These are phyloP conservation scores for Asterionellopsis glacialis DNA, from an alignment of 108 stramenopile species.

Conservation along the genomic window DNA sequence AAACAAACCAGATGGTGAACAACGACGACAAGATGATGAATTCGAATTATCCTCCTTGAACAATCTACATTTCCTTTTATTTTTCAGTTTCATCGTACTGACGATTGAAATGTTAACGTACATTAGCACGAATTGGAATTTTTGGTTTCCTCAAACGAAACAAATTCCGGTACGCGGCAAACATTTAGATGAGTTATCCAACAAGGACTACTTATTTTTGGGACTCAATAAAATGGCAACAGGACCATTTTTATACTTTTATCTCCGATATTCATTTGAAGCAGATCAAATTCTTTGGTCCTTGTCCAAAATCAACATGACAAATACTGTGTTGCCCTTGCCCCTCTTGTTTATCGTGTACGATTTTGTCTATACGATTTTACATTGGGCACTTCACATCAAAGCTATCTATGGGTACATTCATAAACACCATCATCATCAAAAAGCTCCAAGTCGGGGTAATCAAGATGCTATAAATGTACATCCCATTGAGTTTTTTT, in stretches of 20 bases:
- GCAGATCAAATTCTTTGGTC: slow-evolving; percentile 41
- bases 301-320: too few species aligned
- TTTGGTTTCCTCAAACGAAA: slow-evolving; percentile 13
- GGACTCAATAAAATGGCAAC: slow-evolving; percentile 69
- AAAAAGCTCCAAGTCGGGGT: slow-evolving; percentile 93
- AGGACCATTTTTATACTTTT: slow-evolving; percentile 74
- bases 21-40: too few species aligned
- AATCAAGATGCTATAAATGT: slow-evolving; percentile 97
- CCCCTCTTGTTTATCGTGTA: slow-evolving; percentile 84
- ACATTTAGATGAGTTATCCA: slow-evolving; percentile 70
- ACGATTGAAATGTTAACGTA: slow-evolving; percentile 32
- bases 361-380: slow-evolving; percentile 92
- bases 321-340: slow-evolving; percentile 51
- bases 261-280: slow-evolving; percentile 52
- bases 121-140: slow-evolving; percentile 21
- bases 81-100: too few species aligned
- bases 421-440: slow-evolving; percentile 98
- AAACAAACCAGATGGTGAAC: too few species aligned
- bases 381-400: slow-evolving; percentile 90
- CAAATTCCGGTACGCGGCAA: slow-evolving; percentile 81
- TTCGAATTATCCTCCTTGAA: too few species aligned
- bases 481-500: slow-evolving; percentile 95
- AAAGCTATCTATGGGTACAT: slow-evolving; percentile 82
- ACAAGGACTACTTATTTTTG: slow-evolving; percentile 60
- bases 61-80: too few species aligned